A percentile compares a stretch with the other conserved stretches of the same genome.
Conservation (phyloP, 2,329 filamentous ascomycete genomes). For the Fusarium phyllophilum region DNA sequence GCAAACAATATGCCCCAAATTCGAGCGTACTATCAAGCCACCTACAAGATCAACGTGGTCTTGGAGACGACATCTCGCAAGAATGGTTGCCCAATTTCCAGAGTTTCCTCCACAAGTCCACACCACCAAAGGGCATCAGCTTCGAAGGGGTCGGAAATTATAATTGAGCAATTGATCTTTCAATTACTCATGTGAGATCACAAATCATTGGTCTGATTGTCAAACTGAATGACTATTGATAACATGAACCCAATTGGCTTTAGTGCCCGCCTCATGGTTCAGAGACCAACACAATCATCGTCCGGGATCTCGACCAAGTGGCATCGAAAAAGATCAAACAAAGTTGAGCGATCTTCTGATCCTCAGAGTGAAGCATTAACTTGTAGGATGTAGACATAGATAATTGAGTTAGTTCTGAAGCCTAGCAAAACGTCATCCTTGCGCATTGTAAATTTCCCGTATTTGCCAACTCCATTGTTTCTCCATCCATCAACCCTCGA, state of each 20-base stretch:
- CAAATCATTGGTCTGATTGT: not conserved
- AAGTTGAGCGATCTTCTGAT: accelerated
- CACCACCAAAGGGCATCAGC: not conserved
- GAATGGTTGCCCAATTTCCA: not conserved
- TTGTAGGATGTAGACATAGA: no score
- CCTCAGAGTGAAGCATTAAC: not conserved
- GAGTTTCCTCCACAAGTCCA: not conserved
- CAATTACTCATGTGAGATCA: accelerated
- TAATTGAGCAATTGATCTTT: not conserved
- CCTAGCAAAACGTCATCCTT: no score
- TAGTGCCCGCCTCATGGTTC: not conserved
- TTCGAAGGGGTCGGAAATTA: not conserved
- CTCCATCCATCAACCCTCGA: no score
- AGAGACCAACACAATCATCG: not conserved
- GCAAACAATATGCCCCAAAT: accelerated
- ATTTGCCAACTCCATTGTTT: no score
- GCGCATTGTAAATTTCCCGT: no score
- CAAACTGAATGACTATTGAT: accelerated
- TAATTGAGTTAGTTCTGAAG: no score
- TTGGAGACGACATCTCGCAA: not conserved
- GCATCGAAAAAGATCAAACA: not conserved
- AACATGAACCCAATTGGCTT: not conserved
- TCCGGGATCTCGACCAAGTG: not conserved
- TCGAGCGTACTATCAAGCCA: not conserved
- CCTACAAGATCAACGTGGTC: not conserved